Evolutionary conservation across 2,329 filamentous ascomycete species (phyloP).

Genomic region (Colletotrichum australisinense): DNA sequence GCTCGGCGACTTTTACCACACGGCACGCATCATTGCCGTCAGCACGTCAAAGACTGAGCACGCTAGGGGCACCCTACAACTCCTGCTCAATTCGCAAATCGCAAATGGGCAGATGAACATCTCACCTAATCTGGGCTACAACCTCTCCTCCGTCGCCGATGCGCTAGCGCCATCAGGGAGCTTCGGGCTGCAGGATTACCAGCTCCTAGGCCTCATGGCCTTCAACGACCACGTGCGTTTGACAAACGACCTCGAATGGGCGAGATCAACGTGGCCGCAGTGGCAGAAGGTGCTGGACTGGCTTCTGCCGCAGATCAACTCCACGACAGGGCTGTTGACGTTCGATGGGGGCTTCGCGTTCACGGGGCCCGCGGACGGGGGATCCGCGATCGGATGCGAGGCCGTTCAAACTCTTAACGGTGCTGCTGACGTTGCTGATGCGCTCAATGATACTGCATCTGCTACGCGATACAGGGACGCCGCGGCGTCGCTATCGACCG

Average conservation of each 20-base stretch:
- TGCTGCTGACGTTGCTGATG: conserved; percentile 30
- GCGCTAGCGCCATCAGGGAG: background rate
- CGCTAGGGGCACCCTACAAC: conserved; percentile 47
- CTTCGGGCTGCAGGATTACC: conserved; percentile 36
- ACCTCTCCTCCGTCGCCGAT: conserved; percentile 5
- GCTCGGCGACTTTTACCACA: conserved; percentile 66
- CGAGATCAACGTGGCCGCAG: conserved; percentile 30
- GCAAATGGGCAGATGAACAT: conserved; percentile 33
- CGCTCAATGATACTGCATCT: conserved; percentile 41
- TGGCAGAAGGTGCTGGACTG: conserved; percentile 32
- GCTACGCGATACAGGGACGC: conserved; percentile 27
- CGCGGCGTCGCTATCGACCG: conserved; percentile 33
- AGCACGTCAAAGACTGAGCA: conserved; percentile 50
- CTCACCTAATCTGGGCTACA: conserved; percentile 32
- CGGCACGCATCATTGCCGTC: conserved; percentile 47
- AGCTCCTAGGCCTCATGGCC: conserved; percentile 37
- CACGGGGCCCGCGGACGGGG: conserved; percentile 28
- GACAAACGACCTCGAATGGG: conserved; percentile 35
- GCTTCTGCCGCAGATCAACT: conserved; percentile 31
- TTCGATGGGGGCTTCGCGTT: conserved; percentile 30
- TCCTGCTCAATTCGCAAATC: conserved; percentile 39
- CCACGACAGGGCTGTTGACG: conserved; percentile 31
- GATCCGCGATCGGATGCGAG: conserved; percentile 34
- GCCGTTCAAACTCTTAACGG: conserved; percentile 31
- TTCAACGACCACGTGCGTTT: conserved; percentile 36